A percentile compares a stretch with the other conserved stretches of the same genome.
These are phyloP conservation scores for Hypoxylon fuscum DNA, from an alignment of 495 filamentous ascomycete species.

Conservation along the genomic window DNA sequence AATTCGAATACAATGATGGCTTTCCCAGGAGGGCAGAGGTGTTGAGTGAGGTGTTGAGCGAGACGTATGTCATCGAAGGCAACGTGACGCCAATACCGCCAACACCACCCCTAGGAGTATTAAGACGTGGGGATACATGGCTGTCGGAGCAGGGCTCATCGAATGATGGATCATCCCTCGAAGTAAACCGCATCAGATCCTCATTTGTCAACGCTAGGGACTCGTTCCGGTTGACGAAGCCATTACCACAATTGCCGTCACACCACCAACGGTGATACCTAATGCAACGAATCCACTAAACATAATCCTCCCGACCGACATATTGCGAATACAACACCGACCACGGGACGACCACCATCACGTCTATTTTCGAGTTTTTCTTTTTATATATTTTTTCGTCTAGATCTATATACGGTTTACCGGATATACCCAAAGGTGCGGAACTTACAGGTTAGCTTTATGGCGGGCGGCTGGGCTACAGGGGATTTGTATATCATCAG, in stretches of 20 bases:
- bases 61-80: slow-evolving; percentile 39
- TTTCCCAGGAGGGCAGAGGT: slow-evolving; percentile 15
- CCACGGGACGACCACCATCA: background rate
- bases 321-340: slow-evolving; percentile 5
- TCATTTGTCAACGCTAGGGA: slow-evolving; percentile 1
- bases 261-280: slow-evolving; percentile 2
- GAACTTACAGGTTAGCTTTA: slow-evolving; percentile 8
- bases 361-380: slow-evolving; percentile 13
- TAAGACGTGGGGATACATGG: slow-evolving; percentile 30
- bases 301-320: background rate
- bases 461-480: slow-evolving; percentile 28
- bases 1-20: background rate
- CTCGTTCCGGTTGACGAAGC: slow-evolving; percentile 13
- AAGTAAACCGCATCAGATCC: slow-evolving; percentile 11
- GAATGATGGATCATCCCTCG: slow-evolving; percentile 28
- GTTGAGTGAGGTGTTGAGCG: slow-evolving; percentile 35
- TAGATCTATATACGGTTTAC: slow-evolving; percentile 33
- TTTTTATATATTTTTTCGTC: no score
- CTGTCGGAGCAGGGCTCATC: slow-evolving; percentile 37
- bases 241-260: slow-evolving; percentile 20
- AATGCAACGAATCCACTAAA: background rate
- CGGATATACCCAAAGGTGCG: slow-evolving; percentile 23
- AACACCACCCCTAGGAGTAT: background rate
- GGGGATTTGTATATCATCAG: slow-evolving; percentile 6
- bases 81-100: slow-evolving; percentile 18